Conservation (phyloP, 108 stramenopile genomes). For the Pseudonitzschia delicatissima region DNA sequence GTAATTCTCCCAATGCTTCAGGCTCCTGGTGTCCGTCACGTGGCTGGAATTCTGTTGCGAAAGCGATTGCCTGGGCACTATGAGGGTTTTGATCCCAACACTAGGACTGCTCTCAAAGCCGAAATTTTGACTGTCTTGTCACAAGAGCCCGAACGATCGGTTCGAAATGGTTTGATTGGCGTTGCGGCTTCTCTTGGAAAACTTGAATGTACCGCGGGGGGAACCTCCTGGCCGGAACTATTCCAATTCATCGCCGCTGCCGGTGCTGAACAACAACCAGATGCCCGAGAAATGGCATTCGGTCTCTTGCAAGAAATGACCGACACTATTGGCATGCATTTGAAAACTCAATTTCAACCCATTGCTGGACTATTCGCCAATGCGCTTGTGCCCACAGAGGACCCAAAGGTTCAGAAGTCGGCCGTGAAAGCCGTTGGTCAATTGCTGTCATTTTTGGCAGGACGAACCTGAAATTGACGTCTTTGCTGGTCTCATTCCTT, state of each 20-base stretch:
- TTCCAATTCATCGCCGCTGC: conserved; percentile 80
- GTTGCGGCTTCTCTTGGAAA: conserved; percentile 76
- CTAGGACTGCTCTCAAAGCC: conserved; percentile 56
- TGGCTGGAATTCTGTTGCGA: conserved; percentile 87
- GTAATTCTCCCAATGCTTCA: not conserved
- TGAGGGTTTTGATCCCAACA: conserved; percentile 56
- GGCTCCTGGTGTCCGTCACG: conserved; percentile 76
- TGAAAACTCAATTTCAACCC: conserved; percentile 72
- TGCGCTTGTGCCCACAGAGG: conserved; percentile 55
- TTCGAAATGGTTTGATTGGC: conserved; percentile 80
- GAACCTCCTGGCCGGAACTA: conserved; percentile 74
- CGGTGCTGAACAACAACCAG: conserved; percentile 30
- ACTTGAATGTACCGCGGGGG: conserved; percentile 45
- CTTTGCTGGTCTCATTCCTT: conserved; percentile 71
- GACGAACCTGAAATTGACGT: conserved; percentile 72
- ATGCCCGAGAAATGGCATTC: conserved; percentile 92
- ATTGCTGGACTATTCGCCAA: conserved; percentile 74
- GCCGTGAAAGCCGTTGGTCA: conserved; percentile 81
- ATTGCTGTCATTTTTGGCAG: conserved; percentile 67
- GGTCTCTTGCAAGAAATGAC: conserved; percentile 90
- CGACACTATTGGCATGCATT: conserved; percentile 83
- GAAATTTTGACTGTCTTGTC: conserved; percentile 73
- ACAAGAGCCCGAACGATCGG: conserved; percentile 75
- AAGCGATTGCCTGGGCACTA: conserved; percentile 86
- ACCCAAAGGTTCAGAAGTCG: conserved; percentile 73